Evolutionary conservation across 306 rosid genomes (phyloP).

Genomic region (Oemleria cerasiformis): DNA sequence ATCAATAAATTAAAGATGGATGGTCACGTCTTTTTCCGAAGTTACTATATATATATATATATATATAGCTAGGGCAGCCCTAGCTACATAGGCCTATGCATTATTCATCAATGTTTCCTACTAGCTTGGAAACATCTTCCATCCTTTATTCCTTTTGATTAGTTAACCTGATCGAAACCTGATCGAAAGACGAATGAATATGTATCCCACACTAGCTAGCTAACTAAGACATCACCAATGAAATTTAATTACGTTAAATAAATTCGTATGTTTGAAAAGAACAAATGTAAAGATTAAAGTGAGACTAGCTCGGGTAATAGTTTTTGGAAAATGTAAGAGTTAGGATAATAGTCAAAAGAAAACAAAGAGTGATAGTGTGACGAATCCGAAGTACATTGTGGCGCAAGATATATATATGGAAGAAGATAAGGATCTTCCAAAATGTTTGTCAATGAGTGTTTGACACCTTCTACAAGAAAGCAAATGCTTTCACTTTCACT

Average conservation of each 20-base stretch:
- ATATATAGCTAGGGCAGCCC: neutral
- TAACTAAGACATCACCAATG: too few relatives aligned
- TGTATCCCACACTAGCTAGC: too few relatives aligned
- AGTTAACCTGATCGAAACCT: too few relatives aligned
- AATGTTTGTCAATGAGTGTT: conserved; percentile 46
- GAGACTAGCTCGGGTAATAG: too few relatives aligned
- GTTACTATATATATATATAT: neutral
- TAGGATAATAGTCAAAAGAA: neutral
- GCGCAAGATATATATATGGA: neutral
- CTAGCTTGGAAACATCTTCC: neutral
- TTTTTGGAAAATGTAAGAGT: neutral
- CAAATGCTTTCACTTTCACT: conserved; percentile 9
- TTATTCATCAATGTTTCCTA: neutral
- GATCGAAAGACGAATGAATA: neutral
- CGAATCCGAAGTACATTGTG: conserved; percentile 34
- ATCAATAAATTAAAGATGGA: neutral
- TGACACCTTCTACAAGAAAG: conserved; percentile 37
- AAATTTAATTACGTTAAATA: too few relatives aligned
- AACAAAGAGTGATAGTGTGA: conserved; percentile 20
- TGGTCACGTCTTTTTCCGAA: neutral
- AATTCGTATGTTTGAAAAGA: too few relatives aligned
- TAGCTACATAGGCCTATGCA: neutral
- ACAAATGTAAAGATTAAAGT: too few relatives aligned
- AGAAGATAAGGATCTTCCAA: conserved; percentile 32
- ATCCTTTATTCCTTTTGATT: neutral